Evolutionary conservation across 139 green algal species (phyloP).

Genomic region (Parachlorella kessleri): DNA sequence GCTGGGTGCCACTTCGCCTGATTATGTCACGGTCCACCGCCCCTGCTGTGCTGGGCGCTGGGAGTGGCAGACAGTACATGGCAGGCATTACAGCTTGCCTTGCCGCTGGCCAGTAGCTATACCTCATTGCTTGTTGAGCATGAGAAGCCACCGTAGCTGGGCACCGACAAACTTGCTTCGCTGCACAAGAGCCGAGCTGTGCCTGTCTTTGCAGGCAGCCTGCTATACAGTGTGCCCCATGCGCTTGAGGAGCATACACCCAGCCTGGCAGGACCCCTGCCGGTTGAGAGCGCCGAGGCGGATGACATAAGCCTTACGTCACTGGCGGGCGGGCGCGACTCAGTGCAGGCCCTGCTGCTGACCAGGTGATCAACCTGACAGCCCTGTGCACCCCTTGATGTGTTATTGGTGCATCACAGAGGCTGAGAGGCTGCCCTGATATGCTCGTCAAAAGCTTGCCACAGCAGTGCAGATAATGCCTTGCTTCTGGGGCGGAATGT

Average conservation of each 20-base stretch:
- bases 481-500: too few species aligned
- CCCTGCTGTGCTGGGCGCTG: not conserved
- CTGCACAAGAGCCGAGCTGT: too few species aligned
- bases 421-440: not conserved
- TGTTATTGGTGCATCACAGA: not conserved
- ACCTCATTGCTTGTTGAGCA: too few species aligned
- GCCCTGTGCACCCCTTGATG: not conserved
- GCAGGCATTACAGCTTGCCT: too few species aligned
- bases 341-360: slow-evolving; percentile 19
- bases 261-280: slow-evolving; percentile 24
- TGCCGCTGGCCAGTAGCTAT: too few species aligned
- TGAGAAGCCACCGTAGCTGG: not conserved
- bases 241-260: slow-evolving; percentile 50
- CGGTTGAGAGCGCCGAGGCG: not conserved
- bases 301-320: not conserved
- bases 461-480: not conserved
- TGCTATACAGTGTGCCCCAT: slow-evolving; percentile 28
- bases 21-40: not conserved
- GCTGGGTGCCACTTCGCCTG: too few species aligned
- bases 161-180: not conserved
- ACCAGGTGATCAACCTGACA: slow-evolving; percentile 1
- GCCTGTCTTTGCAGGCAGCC: not conserved
- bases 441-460: too few species aligned
- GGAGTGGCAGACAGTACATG: not conserved
- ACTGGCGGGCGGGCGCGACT: slow-evolving; percentile 8